Evolutionary conservation across 169 alveolate species (phyloP), one percentile per base, ranked within the genome.

Genomic region (Plasmodium vinckei): DNA sequence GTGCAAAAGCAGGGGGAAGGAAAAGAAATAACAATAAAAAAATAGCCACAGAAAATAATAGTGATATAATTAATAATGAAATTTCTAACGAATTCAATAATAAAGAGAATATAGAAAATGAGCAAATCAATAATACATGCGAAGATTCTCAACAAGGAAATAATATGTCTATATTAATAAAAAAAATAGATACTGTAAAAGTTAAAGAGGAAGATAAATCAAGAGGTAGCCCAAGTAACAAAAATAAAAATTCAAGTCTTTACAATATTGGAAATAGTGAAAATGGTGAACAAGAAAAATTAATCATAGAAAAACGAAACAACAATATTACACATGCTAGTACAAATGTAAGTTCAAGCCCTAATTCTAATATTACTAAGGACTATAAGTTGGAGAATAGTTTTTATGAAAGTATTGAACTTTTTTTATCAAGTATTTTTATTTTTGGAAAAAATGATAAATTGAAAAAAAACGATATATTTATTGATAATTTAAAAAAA

Each of bases 381-480:
- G 77, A 77, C 3, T 77, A 47, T 42, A 77, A 77, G 46, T 56
- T 77, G 53, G 70, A 77, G 65, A 77, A 77, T 17, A 7, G 12
- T 10, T 77, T 63, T 56, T 77, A 64, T 44, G 75, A 77, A 39
- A 64, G 63, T 15, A 51, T 77, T 9, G 88, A 77, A 56, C 27
- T 77, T 3, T 77, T 63, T 68, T 46, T 77, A 13, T 12, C 65
- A 17, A 77, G 88, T 56, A 63, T 77, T n/a, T 77, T 77, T 21
- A n/a, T 77, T 25, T 63, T 77, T 77, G 88, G 65, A 77, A 77
- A 57, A 56, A 49, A 47, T 42, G 51, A 19, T 39, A 77, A 77
- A 19, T 63, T 77, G 42, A 63, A 53, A 39, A 61, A 46, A 57
- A 63, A 54, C 51, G 57, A 61, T 64, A 17, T 53, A 1, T 77